Base-by-base conservation (phyloP, 1,139 yeast species). In the Hyphopichia burtonii region DNA sequence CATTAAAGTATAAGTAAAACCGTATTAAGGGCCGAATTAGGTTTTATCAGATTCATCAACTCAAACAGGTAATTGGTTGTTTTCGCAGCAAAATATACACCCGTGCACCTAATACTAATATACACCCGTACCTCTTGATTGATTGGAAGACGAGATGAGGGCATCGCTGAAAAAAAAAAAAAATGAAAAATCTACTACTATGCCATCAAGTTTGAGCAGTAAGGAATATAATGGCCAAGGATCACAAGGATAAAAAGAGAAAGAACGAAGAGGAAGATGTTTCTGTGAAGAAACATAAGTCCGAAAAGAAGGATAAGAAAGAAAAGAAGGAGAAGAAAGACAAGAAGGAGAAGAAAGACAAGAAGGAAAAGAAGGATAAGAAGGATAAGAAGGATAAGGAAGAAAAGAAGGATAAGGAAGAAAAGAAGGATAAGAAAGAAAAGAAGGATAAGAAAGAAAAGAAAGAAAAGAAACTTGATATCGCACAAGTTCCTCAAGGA, bases 341-440 rank as follows among this genome's bases (percentile, higher is more conserved):
- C 48, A 68, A 66, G 16, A 63, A 65, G 59, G 64, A 60, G 45
- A 70, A 68, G 6, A 66, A 68, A 62, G 65, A 68, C 54, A 75
- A 74, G 8, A 72, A 71, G 59, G 66, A 65, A 45, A 68, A 66
- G 40, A 73, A 76, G 63, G 71, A 75, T 52, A 65, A 66, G 5
- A 67, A 71, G 65, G 69, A 68, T 54, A 74, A 76, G 15, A 71
- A 74, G 66, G 66, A 69, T 54, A 74, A 71, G 4, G 73, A 78
- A 59, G 63, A 61, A 44, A 68, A 65, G 15, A 63, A 66, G 59
- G 61, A 65, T 65, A 62, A 59, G 61, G 58, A 61, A 47, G 66
- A 61, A 17, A 59, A 71, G 61, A 65, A 65, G 47, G 69, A 67
- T 5, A 55, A 64, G 46, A 52, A 52, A 41, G 51, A 54, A 27